Percentiles rank a stretch among this genome's conserved stretches.
Evolutionary conservation across 1,139 yeast genomes (phyloP).

Genomic region (Schizosaccharomyces versatilis): DNA sequence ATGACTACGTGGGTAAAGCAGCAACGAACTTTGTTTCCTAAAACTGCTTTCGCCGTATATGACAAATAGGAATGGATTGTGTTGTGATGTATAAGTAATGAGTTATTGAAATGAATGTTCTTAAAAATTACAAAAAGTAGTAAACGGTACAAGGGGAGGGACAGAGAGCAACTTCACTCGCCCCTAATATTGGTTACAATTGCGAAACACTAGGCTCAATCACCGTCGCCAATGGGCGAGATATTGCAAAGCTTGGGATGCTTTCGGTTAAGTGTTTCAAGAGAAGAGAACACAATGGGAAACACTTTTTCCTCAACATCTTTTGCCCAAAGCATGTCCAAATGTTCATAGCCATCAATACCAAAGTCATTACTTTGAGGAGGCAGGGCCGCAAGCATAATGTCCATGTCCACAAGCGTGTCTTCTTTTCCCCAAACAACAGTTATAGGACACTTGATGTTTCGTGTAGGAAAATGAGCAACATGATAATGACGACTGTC

Average conservation of each 20-base stretch:
- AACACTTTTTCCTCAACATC: conserved; percentile 35
- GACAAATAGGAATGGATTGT: neutral
- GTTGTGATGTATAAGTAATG: neutral
- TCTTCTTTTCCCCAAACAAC: conserved; percentile 62
- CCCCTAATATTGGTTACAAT: too few species aligned
- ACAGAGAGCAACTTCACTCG: too few species aligned
- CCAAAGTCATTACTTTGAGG: conserved; percentile 21
- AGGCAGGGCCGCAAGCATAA: conserved; percentile 41
- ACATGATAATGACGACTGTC: conserved; percentile 25
- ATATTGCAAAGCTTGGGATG: too few species aligned
- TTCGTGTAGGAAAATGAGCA: conserved; percentile 43
- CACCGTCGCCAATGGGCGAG: too few species aligned
- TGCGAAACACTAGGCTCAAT: too few species aligned
- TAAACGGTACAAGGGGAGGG: too few species aligned
- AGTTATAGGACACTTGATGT: conserved; percentile 47
- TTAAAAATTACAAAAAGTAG: too few species aligned
- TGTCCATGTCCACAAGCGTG: conserved; percentile 63
- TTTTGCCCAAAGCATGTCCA: conserved; percentile 76
- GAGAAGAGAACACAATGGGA: conserved; percentile 26
- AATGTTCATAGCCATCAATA: conserved; percentile 49
- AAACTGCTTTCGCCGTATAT: neutral
- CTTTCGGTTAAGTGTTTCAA: conserved; percentile 5
- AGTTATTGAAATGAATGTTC: too few species aligned
- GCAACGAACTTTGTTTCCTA: neutral
- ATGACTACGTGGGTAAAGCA: neutral